Percentiles rank a stretch among this genome's conserved stretches.
These are phyloP conservation scores for Tillandsia leiboldiana DNA, from an alignment of 176 grass and related monocot species.

Conservation along the genomic window DNA sequence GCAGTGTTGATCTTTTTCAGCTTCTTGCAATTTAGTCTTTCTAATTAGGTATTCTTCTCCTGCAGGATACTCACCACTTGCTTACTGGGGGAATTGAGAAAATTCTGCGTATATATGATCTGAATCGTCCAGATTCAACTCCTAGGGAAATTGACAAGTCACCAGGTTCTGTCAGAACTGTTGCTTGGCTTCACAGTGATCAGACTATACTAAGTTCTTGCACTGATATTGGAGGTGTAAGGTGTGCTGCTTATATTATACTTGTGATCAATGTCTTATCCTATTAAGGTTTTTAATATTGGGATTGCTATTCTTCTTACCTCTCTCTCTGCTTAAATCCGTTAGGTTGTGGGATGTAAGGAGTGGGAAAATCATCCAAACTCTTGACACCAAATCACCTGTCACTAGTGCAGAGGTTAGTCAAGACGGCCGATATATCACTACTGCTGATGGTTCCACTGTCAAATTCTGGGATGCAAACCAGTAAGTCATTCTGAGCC, in stretches of 20 bases:
- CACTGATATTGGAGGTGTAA: slow-evolving; percentile 92
- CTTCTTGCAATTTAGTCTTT: no score
- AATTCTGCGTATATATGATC: slow-evolving; percentile 76
- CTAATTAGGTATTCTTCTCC: not conserved
- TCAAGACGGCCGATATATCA: slow-evolving; percentile 88
- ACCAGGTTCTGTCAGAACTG: slow-evolving; percentile 76
- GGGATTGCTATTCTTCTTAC: not conserved
- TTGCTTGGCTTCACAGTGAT: slow-evolving; percentile 92
- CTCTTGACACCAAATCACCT: slow-evolving; percentile 91
- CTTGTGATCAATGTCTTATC: not conserved
- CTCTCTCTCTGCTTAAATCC: not conserved
- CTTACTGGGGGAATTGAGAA: slow-evolving; percentile 96
- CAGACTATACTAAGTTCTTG: slow-evolving; percentile 91
- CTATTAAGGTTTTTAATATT: not conserved
- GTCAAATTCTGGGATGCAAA: slow-evolving; percentile 98
- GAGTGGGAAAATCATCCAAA: slow-evolving; percentile 91
- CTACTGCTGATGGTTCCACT: slow-evolving; percentile 86
- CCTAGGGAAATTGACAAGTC: slow-evolving; percentile 92
- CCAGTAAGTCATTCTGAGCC: slow-evolving; percentile 36
- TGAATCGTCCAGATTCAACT: slow-evolving; percentile 89
- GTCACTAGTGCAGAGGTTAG: slow-evolving; percentile 97
- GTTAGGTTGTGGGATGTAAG: slow-evolving; percentile 87
- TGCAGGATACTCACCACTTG: slow-evolving; percentile 82
- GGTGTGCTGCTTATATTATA: slow-evolving; percentile 36
- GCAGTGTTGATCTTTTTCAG: no score